phyloP scores from a whole-genome alignment of 139 green algal genomes.

The Chlamydomonas incerta region DNA sequence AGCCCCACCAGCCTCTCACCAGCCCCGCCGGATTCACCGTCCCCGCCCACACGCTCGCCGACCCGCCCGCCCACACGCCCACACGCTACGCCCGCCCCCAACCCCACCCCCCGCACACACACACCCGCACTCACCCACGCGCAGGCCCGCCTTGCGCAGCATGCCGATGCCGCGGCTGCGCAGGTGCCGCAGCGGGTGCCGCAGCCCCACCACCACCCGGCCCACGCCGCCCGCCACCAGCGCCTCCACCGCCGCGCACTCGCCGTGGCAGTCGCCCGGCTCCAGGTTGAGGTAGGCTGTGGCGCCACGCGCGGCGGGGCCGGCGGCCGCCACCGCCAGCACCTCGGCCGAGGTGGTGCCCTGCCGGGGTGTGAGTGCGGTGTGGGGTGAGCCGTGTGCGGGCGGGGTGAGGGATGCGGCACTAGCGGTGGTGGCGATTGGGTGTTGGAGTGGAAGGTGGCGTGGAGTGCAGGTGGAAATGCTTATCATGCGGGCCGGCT shows the following conservation, averaged over 20 bases:
- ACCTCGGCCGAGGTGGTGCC: slow-evolving; percentile 79
- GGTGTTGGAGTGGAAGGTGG: too few relatives aligned
- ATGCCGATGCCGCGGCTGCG: slow-evolving; percentile 71
- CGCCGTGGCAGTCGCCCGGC: slow-evolving; percentile 88
- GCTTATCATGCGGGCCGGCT: too few relatives aligned
- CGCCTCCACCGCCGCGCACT: slow-evolving; percentile 73
- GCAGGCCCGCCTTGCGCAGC: slow-evolving; percentile 77
- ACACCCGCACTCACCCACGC: slow-evolving; percentile 71
- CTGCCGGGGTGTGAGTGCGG: slow-evolving; percentile 46
- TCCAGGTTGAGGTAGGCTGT: slow-evolving; percentile 97
- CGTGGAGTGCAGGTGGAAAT: too few relatives aligned
- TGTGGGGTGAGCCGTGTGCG: background rate
- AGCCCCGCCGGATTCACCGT: too few relatives aligned
- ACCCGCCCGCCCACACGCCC: background rate
- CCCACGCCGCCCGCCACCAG: slow-evolving; percentile 81
- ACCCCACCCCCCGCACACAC: background rate
- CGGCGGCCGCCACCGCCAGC: slow-evolving; percentile 59
- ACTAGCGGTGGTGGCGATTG: too few relatives aligned
- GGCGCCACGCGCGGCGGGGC: slow-evolving; percentile 49
- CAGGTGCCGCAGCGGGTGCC: slow-evolving; percentile 86
- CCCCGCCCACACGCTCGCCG: too few relatives aligned
- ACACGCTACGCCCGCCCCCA: background rate
- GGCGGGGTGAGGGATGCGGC: background rate
- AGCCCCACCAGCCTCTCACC: too few relatives aligned
- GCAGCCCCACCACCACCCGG: slow-evolving; percentile 93